Conservation (phyloP, 306 rosid species). For the Begonia masoniana region DNA sequence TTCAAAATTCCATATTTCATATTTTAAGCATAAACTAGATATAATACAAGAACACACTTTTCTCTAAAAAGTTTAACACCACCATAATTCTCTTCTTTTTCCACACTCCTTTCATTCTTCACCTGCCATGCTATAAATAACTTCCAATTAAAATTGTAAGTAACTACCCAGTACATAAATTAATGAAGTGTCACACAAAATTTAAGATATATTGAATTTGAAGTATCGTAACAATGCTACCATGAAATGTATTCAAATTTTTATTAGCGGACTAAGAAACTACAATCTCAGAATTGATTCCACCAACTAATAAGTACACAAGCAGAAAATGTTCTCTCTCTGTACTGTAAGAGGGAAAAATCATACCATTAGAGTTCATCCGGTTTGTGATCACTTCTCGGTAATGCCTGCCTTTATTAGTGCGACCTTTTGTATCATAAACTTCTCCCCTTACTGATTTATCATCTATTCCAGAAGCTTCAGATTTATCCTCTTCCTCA, state of each 20-base stretch:
- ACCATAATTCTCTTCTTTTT: no score
- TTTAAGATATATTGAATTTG: no score
- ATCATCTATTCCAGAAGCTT: conserved; percentile 29
- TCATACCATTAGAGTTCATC: conserved; percentile 26
- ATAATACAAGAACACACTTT: no score
- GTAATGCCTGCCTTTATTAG: conserved; percentile 37
- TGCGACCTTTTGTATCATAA: conserved; percentile 12
- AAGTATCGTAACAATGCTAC: background rate
- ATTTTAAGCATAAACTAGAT: no score
- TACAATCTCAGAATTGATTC: background rate
- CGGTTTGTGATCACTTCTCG: conserved; percentile 42
- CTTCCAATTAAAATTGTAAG: no score
- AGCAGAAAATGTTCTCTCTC: background rate
- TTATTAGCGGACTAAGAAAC: background rate
- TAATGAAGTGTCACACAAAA: no score
- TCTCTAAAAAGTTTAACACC: no score
- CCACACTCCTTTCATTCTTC: no score
- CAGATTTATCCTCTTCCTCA: conserved; percentile 54
- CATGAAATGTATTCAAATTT: background rate
- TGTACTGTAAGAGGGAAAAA: background rate
- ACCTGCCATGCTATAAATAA: no score
- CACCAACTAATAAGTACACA: background rate
- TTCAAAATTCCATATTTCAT: background rate
- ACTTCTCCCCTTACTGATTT: conserved; percentile 22
- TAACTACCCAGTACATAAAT: no score